Percentiles rank a stretch among this genome's conserved stretches.
Conservation (phyloP, 2,329 filamentous ascomycete species). For the Botrytis elliptica region DNA sequence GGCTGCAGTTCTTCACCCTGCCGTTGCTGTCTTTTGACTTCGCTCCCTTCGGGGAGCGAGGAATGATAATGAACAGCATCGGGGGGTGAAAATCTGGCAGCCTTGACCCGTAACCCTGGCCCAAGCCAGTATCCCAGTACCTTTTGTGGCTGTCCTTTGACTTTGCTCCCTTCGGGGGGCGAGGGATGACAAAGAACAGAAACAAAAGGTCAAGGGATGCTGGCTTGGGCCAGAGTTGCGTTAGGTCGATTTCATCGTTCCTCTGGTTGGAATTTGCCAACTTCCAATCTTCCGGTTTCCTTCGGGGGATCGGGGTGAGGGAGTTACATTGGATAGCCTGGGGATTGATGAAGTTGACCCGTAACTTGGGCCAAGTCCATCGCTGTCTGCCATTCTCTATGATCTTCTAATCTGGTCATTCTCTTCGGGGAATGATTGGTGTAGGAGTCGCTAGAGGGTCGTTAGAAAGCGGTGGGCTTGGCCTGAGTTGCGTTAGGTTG, state of each 20-base stretch:
- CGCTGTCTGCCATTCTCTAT: neutral
- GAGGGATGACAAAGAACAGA: neutral
- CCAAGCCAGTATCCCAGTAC: neutral
- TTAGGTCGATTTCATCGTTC: slow-evolving; percentile 1
- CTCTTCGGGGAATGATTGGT: too few relatives aligned
- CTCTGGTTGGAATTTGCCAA: neutral
- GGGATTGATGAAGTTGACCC: too few relatives aligned
- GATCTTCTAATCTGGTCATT: neutral
- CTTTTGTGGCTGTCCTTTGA: neutral
- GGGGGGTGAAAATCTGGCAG: neutral
- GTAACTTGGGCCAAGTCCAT: neutral
- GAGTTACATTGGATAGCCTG: neutral
- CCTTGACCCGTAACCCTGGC: neutral
- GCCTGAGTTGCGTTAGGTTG: neutral
- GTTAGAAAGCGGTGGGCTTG: neutral
- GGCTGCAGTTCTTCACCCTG: neutral
- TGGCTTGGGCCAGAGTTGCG: slow-evolving; percentile 6
- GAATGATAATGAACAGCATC: neutral
- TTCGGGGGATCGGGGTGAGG: neutral
- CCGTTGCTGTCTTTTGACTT: neutral
- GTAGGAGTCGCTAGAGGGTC: neutral
- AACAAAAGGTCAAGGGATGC: neutral
- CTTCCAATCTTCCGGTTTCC: neutral
- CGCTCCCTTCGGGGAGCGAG: neutral
- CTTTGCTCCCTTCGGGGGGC: neutral